Evolutionary conservation across 306 rosid genomes (phyloP), one percentile per base, ranked within the genome.

Genomic region (Malus asiatica): DNA sequence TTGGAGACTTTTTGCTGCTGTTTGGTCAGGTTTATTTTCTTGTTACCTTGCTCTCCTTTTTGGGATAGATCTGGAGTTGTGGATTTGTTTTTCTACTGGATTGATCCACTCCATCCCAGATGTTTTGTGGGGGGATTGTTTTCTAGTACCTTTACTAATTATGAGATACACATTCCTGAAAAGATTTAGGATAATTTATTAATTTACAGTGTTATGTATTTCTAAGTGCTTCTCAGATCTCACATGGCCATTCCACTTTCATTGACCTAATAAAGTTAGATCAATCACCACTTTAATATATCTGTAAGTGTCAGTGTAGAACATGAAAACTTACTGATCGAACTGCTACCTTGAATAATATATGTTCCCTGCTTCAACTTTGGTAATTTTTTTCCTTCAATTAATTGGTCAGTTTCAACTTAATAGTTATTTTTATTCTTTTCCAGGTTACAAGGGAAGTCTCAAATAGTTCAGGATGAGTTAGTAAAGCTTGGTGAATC

Each of bases 371-470:
- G 53, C 60, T 20, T 51, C 66, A 70, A 9, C 18, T 19, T 48
- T n/a, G 48, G 14, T 12, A 29, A 2, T 32, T 60, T 30, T 9
- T 5, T 12, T 25, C 20, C 66, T 53, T 29, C 23, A 19, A 20
- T 48, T 29, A 45, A 40, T 48, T 61, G 69, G 75, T 40, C 69
- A n/a, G 32, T 57, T 48, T 84, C 11, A 30, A 30, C 42, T 84
- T 9, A 19, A 9, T 4, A 35, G 3, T 57, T 59, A 55, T 6
- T 72, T 23, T 64, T 51, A 57, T 76, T 72, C 23, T 75, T 58
- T 67, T 77, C 60, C 82, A 95, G 99, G 93, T 88, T 95, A 79
- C 99, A 95, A 75, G 99, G 99, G 77, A 95, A 95, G 89, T 92
- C 97, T 61, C 97, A 92, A 75, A 45, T 92, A 65, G 92, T 95